Percentiles rank a stretch among this genome's conserved stretches.
Evolutionary conservation across 140 eudicot genomes (phyloP).

Genomic region (Senecio squalidus): DNA sequence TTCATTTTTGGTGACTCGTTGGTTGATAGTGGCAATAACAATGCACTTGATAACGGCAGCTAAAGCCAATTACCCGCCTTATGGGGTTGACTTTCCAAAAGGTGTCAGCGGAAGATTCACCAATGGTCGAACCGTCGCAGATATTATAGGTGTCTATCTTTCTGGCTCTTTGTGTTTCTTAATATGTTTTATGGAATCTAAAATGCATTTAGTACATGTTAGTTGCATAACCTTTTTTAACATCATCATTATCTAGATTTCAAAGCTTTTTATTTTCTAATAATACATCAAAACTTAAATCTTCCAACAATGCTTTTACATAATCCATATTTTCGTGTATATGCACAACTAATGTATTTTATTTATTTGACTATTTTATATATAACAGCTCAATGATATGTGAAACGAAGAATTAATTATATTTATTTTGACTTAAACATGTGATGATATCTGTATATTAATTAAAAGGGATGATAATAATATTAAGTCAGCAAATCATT

Average conservation of each 20-base stretch:
- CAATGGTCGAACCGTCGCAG: conserved; percentile 35
- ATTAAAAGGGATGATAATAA: too few species aligned
- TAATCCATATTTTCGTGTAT: too few species aligned
- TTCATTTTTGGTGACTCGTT: conserved; percentile 47
- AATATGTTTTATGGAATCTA: background rate
- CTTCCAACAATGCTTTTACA: too few species aligned
- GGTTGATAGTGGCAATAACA: conserved; percentile 47
- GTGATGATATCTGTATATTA: background rate
- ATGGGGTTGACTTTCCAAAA: conserved; percentile 40
- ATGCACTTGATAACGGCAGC: conserved; percentile 17
- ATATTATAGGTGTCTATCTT: conserved; percentile 17
- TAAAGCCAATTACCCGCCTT: conserved; percentile 35
- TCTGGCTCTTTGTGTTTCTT: background rate
- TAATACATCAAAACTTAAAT: too few species aligned
- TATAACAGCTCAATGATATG: too few species aligned
- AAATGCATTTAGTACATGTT: background rate
- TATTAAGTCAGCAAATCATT: background rate
- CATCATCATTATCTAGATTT: too few species aligned
- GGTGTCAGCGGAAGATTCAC: conserved; percentile 46
- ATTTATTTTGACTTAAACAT: too few species aligned
- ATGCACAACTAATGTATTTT: too few species aligned
- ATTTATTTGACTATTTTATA: too few species aligned
- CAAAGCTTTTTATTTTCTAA: too few species aligned
- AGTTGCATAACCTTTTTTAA: background rate
- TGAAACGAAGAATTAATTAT: too few species aligned